A percentile compares a stretch with the other conserved stretches of the same genome.
Conservation (phyloP, 805 yeast genomes). For the Sugiyamaella mastotermitis region DNA sequence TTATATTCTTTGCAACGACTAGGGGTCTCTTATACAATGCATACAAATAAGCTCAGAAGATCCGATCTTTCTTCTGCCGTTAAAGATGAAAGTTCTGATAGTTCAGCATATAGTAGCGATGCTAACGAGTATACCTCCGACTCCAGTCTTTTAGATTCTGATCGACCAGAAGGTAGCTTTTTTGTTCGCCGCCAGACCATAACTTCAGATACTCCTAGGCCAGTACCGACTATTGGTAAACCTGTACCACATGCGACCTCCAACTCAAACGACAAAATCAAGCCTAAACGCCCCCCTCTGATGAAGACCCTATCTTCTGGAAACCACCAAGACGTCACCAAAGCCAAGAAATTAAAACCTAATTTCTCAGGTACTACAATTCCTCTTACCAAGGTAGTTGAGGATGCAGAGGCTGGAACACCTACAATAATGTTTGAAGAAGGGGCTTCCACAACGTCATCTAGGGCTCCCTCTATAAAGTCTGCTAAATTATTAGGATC, state of each 20-base stretch:
- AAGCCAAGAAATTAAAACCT: slow-evolving; percentile 24
- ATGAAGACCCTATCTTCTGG: slow-evolving; percentile 17
- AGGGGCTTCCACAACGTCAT: slow-evolving; percentile 1
- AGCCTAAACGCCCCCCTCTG: slow-evolving; percentile 17
- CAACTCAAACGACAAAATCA: neutral
- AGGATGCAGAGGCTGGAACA: slow-evolving; percentile 24
- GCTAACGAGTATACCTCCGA: slow-evolving; percentile 20
- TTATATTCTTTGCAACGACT: slow-evolving; percentile 64
- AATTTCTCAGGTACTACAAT: slow-evolving; percentile 29
- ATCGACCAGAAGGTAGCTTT: neutral
- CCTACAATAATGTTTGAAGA: slow-evolving; percentile 25
- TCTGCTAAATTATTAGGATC: neutral
- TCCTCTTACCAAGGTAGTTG: slow-evolving; percentile 27
- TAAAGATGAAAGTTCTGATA: slow-evolving; percentile 10
- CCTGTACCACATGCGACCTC: neutral
- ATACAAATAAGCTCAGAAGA: slow-evolving; percentile 46
- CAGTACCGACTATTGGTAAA: neutral
- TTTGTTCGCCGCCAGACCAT: slow-evolving; percentile 1
- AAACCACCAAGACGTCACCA: slow-evolving; percentile 5
- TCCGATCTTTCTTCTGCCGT: slow-evolving; percentile 22
- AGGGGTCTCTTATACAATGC: slow-evolving; percentile 77
- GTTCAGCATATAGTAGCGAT: slow-evolving; percentile 16
- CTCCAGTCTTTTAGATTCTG: neutral
- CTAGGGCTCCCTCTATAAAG: neutral
- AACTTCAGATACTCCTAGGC: neutral